Base-by-base conservation (phyloP, 1,284 basidiomycete species). In the Pseudozyma tsukubaensis region DNA sequence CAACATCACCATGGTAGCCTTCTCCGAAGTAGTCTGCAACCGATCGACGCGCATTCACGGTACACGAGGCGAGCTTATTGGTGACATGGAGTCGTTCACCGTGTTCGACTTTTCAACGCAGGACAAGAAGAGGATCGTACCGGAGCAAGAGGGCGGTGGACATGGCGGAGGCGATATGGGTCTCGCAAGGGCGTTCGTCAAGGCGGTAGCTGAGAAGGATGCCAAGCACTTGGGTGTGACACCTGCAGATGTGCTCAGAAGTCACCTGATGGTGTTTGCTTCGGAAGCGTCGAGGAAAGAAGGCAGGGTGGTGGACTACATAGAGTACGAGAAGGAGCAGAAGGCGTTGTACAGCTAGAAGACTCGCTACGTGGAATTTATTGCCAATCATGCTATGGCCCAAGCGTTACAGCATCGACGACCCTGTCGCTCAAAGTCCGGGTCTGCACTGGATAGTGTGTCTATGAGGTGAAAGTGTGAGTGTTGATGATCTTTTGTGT, bases 11-110 rank as follows among this genome's bases (percentile, higher is more conserved):
- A 69, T 69, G 66, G 51, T 63, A 5, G 66, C 66, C 3, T 69
- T 69, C 48, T 50, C 59, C 32, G 59, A 69, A 43, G 56, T 59
- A 24, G 66, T 69, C n/a, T 69, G 66, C 66, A 69, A 69, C 66
- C 66, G 66, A 13, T 59, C 55, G 2, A 69, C 66, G 8, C 59
- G 66, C 50, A 69, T 69, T 21, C 59, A 62, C 47, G 66, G 66
- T 18, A 69, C 66, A 34, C 55, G 66, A 7, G 66, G 66, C 47
- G 66, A 69, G 60, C 52, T 69, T 47, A 59, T 62, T 16, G 66
- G 66, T 47, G 45, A 69, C 60, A 69, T 69, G 66, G 52, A 50
- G 24, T 35, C 59, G 37, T 69, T 69, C 50, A 69, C 59, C 29
- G 59, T 69, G 18, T 69, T 69, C 48, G 66, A 69, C 52, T 69